These are phyloP conservation scores for Polytolypa hystricis DNA, from an alignment of 2,329 filamentous ascomycete species.

Conservation along the genomic window DNA sequence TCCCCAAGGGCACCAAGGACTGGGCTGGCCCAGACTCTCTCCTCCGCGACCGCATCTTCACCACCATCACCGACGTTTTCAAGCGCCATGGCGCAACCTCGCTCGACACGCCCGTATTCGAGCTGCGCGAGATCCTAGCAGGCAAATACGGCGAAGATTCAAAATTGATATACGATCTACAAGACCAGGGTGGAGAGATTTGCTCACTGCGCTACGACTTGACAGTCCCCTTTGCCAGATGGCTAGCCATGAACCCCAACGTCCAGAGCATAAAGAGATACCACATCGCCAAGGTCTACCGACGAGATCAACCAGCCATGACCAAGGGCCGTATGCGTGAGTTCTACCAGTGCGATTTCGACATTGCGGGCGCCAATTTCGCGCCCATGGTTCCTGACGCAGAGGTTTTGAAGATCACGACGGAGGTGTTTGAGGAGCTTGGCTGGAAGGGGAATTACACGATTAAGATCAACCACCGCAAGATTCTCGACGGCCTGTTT, in stretches of 20 bases:
- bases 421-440: conserved; percentile 73
- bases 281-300: conserved; percentile 88
- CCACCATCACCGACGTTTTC: conserved; percentile 65
- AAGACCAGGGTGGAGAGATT: conserved; percentile 77
- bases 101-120: conserved; percentile 75
- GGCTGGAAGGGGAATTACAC: conserved; percentile 65
- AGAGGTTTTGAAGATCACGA: conserved; percentile 73
- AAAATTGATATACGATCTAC: conserved; percentile 82
- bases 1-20: conserved; percentile 83
- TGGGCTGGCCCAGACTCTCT: conserved; percentile 71
- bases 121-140: conserved; percentile 73
- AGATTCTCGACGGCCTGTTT: conserved; percentile 88
- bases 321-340: conserved; percentile 88
- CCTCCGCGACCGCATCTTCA: conserved; percentile 69
- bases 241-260: conserved; percentile 79
- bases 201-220: conserved; percentile 78
- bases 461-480: conserved; percentile 91
- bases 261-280: conserved; percentile 83
- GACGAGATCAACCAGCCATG: conserved; percentile 68
- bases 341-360: conserved; percentile 96
- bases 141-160: conserved; percentile 90
- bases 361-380: conserved; percentile 70
- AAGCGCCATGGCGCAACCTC: conserved; percentile 71
- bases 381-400: conserved; percentile 89
- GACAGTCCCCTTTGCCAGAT: conserved; percentile 83